Evolutionary conservation across 2,329 filamentous ascomycete species (phyloP), one percentile per base, ranked within the genome.

Genomic region (Penicillium paneum): DNA sequence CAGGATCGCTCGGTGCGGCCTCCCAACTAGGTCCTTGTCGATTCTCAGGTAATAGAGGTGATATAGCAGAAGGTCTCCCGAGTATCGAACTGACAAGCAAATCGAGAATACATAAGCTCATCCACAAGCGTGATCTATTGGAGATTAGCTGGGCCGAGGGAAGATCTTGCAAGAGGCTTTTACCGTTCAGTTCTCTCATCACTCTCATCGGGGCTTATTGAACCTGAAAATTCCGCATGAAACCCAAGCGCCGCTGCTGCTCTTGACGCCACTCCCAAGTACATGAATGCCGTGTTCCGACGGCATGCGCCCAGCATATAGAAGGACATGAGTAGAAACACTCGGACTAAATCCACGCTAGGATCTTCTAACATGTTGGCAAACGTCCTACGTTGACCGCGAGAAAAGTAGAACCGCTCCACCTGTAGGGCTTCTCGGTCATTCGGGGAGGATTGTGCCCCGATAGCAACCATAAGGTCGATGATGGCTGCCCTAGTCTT

Each of bases 211-310:
- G 35, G 46, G 6, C 49, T 49, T 11, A 59, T 35, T 19, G 58
- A 46, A 15, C 55, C 58, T 7, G 58, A 56, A 6, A 54, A 51
- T 28, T 67, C 67, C 19, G 56, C 60, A 17, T 85, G 82, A 7
- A 86, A 62, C 0, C 83, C 84, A 0, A 86, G 62, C 0, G 82
- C 81, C 3, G 80, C 78, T 0, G 83, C 83, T 0, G 83, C 80
- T 49, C 81, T 78, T 0, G 80, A 75, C 1, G 83, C 83, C 8
- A 86, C 78, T 0, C 83, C 83, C 2, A 86, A 66, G 52, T 86
- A 86, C 80, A 86, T 84, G 49, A 84, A 86, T 0, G 83, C 83
- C 0, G 83, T 76, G 52, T 85, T 85, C 8, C 82, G 74, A 31
- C 81, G 80, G 49, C 82, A 85, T 4, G 80, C 80, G 0, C 80